phyloP scores from a whole-genome alignment of 805 yeast genomes.

The Pichia eremophila region DNA sequence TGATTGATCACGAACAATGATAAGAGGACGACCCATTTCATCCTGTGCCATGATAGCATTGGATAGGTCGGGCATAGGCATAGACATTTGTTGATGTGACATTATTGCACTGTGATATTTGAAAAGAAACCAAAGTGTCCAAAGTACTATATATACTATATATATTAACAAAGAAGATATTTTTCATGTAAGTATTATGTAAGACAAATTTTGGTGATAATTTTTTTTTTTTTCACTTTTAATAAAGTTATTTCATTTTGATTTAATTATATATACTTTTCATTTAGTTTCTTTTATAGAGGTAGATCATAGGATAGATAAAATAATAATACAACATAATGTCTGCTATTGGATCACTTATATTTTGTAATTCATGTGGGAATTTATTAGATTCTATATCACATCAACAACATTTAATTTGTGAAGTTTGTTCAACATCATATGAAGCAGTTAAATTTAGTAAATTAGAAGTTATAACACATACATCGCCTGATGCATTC shows the following conservation, averaged over 20 bases:
- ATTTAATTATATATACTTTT: too few species aligned
- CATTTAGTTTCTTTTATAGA: too few species aligned
- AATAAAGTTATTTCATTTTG: too few species aligned
- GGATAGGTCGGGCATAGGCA: conserved; percentile 81
- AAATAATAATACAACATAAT: conserved; percentile 27
- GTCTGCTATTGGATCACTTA: conserved; percentile 94
- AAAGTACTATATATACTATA: too few species aligned
- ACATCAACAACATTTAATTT: conserved; percentile 21
- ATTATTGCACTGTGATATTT: not conserved
- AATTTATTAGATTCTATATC: conserved; percentile 68
- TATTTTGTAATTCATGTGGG: conserved; percentile 91
- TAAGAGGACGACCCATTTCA: conserved; percentile 98
- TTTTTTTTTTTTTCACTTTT: too few species aligned
- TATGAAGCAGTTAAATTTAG: conserved; percentile 47
- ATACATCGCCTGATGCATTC: conserved; percentile 86
- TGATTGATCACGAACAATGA: conserved; percentile 79
- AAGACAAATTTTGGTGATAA: too few species aligned
- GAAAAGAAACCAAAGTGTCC: too few species aligned
- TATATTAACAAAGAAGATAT: too few species aligned
- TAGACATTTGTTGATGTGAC: conserved; percentile 17
- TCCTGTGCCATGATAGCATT: conserved; percentile 99
- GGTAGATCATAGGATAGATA: too few species aligned
- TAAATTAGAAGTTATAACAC: conserved; percentile 76
- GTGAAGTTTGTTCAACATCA: conserved; percentile 30
- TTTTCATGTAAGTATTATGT: too few species aligned